A percentile compares a stretch with the other conserved stretches of the same genome.
Conservation (phyloP, 345 rosid species). For the Citrus cavaleriei region DNA sequence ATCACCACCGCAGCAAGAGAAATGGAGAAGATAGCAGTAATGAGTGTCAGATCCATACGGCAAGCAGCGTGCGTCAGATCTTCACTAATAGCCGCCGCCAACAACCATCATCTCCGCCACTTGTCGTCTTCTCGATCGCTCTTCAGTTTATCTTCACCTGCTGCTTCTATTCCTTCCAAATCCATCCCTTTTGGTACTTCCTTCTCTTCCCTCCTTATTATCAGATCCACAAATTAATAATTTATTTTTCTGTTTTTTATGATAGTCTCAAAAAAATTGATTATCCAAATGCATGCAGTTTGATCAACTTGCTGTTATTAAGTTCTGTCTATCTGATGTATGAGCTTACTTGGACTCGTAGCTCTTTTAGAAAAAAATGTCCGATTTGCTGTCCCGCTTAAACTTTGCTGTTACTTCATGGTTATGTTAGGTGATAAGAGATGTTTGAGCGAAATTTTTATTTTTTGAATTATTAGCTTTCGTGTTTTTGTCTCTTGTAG, state of each 20-base stretch:
- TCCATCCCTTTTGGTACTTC: not conserved
- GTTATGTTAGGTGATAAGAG: not conserved
- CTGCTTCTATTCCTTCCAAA: not conserved
- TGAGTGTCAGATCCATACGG: not conserved
- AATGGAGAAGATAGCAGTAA: not conserved
- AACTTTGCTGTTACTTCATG: not conserved
- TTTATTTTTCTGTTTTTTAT: not conserved
- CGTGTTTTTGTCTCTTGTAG: not conserved
- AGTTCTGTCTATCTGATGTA: too few species aligned
- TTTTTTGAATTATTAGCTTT: too few species aligned
- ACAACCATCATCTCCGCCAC: not conserved
- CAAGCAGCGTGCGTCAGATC: not conserved
- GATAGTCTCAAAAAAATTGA: not conserved
- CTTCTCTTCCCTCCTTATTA: not conserved
- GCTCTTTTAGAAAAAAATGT: not conserved
- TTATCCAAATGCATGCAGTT: not conserved
- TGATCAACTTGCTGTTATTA: not conserved
- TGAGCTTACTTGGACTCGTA: not conserved
- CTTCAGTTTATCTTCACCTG: not conserved
- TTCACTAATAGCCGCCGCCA: constrained; percentile 1
- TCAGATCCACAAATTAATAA: not conserved
- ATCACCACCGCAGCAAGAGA: not conserved
- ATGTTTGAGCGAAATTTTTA: not conserved
- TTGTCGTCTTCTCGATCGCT: not conserved
- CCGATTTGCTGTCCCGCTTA: not conserved